These are phyloP conservation scores for Fusarium albosuccineum DNA, from an alignment of 2,329 filamentous ascomycete genomes.

Conservation along the genomic window DNA sequence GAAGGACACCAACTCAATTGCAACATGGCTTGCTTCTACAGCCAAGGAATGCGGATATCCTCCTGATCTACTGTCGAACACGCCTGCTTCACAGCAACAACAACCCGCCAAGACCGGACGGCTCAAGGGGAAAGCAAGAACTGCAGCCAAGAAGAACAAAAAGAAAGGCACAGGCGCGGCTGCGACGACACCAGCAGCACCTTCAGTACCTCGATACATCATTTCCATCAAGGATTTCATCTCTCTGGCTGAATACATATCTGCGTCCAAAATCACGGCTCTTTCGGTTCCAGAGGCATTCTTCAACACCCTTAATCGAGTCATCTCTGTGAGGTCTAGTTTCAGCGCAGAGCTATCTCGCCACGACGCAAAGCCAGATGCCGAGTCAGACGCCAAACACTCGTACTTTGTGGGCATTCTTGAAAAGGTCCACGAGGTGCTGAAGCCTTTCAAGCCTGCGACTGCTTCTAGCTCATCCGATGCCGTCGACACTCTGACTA, in stretches of 20 bases:
- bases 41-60: constrained; percentile 52
- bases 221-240: constrained; percentile 54
- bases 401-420: constrained; percentile 52
- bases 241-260: constrained; percentile 54
- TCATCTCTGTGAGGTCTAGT: constrained; percentile 51
- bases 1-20: constrained; percentile 55
- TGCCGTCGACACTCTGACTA: background rate
- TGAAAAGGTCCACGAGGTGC: constrained; percentile 49
- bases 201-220: background rate
- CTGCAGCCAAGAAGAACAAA: background rate
- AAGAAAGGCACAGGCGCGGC: background rate
- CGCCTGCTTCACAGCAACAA: background rate
- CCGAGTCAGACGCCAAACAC: constrained; percentile 46
- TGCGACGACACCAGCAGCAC: constrained; percentile 17
- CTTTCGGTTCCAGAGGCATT: constrained; percentile 49
- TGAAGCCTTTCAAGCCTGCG: constrained; percentile 30
- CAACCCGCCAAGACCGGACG: background rate
- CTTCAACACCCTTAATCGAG: constrained; percentile 48
- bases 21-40: constrained; percentile 57
- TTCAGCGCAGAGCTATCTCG: constrained; percentile 44
- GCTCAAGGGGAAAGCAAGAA: background rate
- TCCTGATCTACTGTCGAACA: constrained; percentile 15
- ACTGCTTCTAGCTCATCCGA: background rate
- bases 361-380: constrained; percentile 38
- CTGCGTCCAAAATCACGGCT: constrained; percentile 25